Base-by-base conservation (phyloP, 257 asterid genomes). In the Leptodermis oblonga region DNA sequence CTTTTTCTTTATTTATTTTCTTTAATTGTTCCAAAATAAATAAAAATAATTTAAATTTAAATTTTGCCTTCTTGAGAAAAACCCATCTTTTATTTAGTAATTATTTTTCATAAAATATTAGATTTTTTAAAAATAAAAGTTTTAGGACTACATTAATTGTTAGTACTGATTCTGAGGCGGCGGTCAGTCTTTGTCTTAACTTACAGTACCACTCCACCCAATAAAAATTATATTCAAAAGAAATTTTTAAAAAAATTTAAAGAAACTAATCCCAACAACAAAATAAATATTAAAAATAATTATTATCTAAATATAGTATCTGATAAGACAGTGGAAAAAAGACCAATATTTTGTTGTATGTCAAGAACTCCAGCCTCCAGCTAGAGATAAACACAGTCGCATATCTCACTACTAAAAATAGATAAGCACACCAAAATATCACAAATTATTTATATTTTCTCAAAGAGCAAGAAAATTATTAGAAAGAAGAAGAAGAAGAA, bases 351-450 rank as follows among this genome's bases (percentile, higher is more conserved):
- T 23, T 42, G n/a, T 8, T 8, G 1, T 13, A 55, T n/a, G n/a
- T n/a, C n/a, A n/a, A n/a, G n/a, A 17, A 62, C 22, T 9, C 9
- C 20, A 25, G 26, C 15, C 25, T 18, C 30, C 30, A 25, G 43
- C 20, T 23, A 23, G 20, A 60, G 63, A 72, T 72, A 75, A 55
- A 68, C 49, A 72, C 51, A 58, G 46, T 17, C 23, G 48, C 80
- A 37, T 71, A 78, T 74, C 81, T 26, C 7, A 59, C 43, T 12
- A 34, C 56, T 48, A 45, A 12, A 28, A 20, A 39, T 37, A 76
- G 78, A 80, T 80, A 80, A 76, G 81, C 71, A 59, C 18, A 7
- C 0, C 18, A 20, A 2, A 68, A 69, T 81, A 75, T 81, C 81
- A 67, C 8, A 18, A 46, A 31, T 26, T 20, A n/a, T 41, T n/a